Conservation (phyloP, 176 grass and related monocot genomes). For the Eleusine indica region DNA sequence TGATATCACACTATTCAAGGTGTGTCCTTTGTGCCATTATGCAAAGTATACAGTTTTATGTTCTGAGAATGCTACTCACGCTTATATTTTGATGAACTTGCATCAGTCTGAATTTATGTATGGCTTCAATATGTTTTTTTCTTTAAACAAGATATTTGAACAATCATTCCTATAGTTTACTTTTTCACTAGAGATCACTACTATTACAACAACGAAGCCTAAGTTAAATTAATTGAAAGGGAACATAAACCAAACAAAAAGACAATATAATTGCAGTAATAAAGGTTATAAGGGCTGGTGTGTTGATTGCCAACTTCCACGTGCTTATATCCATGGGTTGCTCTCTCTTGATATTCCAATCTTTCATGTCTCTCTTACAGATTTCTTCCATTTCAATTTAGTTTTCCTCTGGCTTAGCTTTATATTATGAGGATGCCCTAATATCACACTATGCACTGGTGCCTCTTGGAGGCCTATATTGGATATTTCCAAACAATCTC, state of each 20-base stretch:
- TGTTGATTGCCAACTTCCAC: too few species aligned
- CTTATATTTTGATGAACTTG: slow-evolving; percentile 3
- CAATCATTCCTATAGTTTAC: background rate
- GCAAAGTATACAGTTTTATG: slow-evolving; percentile 23
- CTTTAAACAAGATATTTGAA: too few species aligned
- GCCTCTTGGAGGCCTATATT: background rate
- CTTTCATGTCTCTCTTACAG: too few species aligned
- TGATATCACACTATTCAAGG: slow-evolving; percentile 97
- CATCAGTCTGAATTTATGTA: slow-evolving; percentile 12
- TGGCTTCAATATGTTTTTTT: background rate
- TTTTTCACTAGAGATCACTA: too few species aligned
- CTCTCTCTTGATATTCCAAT: too few species aligned
- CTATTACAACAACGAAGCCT: too few species aligned
- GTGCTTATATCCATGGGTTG: too few species aligned
- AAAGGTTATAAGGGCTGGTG: too few species aligned
- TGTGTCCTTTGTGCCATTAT: slow-evolving; percentile 38
- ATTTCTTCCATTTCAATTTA: too few species aligned
- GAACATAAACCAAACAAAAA: too few species aligned
- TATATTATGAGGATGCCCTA: background rate
- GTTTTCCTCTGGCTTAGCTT: background rate
- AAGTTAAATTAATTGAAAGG: too few species aligned
- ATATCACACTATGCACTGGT: background rate
- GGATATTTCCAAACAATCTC: background rate
- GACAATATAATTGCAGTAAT: too few species aligned
- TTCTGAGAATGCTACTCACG: slow-evolving; percentile 18